Evolutionary conservation across 2,329 filamentous ascomycete species (phyloP).

Genomic region (Neonectria hederae): DNA sequence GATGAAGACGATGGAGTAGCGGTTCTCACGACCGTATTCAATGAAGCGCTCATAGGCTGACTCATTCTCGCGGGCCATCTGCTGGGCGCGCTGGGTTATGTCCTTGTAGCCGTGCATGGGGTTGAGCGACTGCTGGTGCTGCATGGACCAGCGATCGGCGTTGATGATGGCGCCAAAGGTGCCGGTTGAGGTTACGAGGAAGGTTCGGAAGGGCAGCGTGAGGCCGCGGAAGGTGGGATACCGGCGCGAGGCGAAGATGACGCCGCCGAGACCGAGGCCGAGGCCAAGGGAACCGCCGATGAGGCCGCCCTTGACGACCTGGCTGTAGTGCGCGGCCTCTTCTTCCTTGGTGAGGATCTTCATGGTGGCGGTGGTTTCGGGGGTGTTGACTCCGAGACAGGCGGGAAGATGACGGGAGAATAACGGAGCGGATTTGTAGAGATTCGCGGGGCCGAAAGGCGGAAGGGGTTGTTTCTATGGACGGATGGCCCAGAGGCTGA

Average conservation of each 20-base stretch:
- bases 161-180: constrained; percentile 91
- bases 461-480: constrained; percentile 18
- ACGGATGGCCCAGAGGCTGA: background rate
- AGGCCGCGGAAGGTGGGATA: constrained; percentile 82
- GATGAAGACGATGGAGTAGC: constrained; percentile 85
- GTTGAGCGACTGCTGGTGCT: constrained; percentile 76
- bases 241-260: constrained; percentile 73
- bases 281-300: constrained; percentile 78
- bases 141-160: constrained; percentile 75
- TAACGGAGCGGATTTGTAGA: background rate
- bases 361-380: constrained; percentile 63
- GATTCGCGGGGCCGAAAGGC: constrained; percentile 8
- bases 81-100: constrained; percentile 64
- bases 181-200: constrained; percentile 82
- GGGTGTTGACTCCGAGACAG: background rate
- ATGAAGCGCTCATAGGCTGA: constrained; percentile 67
- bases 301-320: constrained; percentile 81
- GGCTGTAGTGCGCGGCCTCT: constrained; percentile 83
- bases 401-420: background rate
- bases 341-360: constrained; percentile 97
- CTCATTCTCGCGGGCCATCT: constrained; percentile 66
- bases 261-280: constrained; percentile 71
- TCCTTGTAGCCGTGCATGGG: constrained; percentile 74
- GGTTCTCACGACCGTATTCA: constrained; percentile 80
- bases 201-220: constrained; percentile 89